Base-by-base conservation (phyloP, 2,329 filamentous ascomycete species). In the Colletotrichum higginsianum region DNA sequence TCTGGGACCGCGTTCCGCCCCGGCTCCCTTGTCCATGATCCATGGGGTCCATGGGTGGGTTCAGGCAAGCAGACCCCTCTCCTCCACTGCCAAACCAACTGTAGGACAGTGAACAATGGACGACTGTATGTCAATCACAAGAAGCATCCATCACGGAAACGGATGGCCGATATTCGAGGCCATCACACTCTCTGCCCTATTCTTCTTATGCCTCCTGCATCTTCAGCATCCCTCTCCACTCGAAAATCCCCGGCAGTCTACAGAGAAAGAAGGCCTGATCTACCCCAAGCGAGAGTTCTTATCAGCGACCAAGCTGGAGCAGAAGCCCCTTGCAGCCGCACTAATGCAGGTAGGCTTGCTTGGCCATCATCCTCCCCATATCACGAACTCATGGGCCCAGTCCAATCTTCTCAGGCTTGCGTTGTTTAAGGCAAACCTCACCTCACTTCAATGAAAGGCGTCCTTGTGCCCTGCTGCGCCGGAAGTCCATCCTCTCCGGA, bases 261-360 rank as follows among this genome's bases (percentile, higher is more conserved):
- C 65, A n/a, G 23, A 30, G 15, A 26, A 52, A 30, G 16, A 2
- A 11, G 21, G 26, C 30, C 30, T 35, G 21, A 8, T 3, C 2
- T 12, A n/a, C 30, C 7, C 30, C 30, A 16, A 35, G 15, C 30
- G 50, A 35, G 26, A 35, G 16, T 66, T 18, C 64, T 71, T 71
- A 63, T 71, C 68, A 58, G 57, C 23, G 40, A 18, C 13, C 30
- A 16, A 26, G 35, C 16, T 35, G n/a, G 38, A 35, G 16, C 35
- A 18, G 49, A 67, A 46, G 67, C 52, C 68, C 68, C 68, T 71
- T 58, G 68, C 65, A 71, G 52, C 52, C 21, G 40, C 68, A 64
- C 68, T 64, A 68, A 68, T 63, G 68, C 68, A 71, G 58, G 52
- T 57, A 47, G 68, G 55, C n/a, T 58, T 49, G 55, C n/a, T 58